Base-by-base conservation (phyloP, 2,329 filamentous ascomycete genomes). In the Massarina eburnea region DNA sequence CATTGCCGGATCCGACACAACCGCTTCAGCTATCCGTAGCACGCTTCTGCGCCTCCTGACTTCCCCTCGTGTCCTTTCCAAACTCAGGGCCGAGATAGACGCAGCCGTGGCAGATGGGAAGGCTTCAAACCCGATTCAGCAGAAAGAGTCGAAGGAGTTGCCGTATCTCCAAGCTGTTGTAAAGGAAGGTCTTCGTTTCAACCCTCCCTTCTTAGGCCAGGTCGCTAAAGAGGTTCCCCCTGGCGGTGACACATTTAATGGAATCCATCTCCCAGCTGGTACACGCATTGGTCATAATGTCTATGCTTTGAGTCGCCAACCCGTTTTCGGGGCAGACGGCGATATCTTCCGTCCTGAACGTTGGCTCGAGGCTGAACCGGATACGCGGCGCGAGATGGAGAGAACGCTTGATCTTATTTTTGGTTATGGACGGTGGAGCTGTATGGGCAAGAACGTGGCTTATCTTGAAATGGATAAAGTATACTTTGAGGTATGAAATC, bases 131-230 rank as follows among this genome's bases (percentile, higher is more conserved):
- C 54, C 54, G 2, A 48, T 54, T 24, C 24, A 33, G 4, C 32
- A 49, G 18, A 30, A 36, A 3, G 48, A 58, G 34, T 43, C 45
- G 1, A 26, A 36, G n/a, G 40, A 41, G 10, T 29, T 58, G 8
- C 51, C 54, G 4, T 58, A 57, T 35, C 44, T 58, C 3, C 51
- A 51, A 27, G 55, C 50, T 8, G 37, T 46, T 14, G 41, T 58
- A 35, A 46, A 46, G 19, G 55, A 58, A 39, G 71, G 68, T 5
- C 51, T 75, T 0, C 61, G 34, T 20, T n/a, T 4, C 8, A 14
- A 20, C n/a, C 34, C 34, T 4, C 34, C 34, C 4, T 20, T 37
- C 7, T 14, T 22, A 10, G 2, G 4, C 4, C 34, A 14, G 4
- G 4, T 17, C 17, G 34, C 20, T 20, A 4, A 19, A 2, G 9